Conservation (phyloP, 257 asterid genomes). For the Fraxinus pennsylvanica region DNA sequence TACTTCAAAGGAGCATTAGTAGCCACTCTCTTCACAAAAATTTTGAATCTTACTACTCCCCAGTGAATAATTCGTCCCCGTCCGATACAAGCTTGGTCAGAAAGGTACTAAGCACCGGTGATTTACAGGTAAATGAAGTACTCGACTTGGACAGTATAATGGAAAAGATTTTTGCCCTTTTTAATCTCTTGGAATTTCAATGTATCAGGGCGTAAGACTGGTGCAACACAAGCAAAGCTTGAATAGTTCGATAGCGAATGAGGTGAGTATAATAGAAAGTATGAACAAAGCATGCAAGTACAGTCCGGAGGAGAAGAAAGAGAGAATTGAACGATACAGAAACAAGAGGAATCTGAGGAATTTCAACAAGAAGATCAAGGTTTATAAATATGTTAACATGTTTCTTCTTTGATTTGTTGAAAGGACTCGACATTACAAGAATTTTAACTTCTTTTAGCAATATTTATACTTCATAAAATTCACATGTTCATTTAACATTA, state of each 20-base stretch:
- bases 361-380: slow-evolving; percentile 94
- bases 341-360: slow-evolving; percentile 88
- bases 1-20: slow-evolving; percentile 66
- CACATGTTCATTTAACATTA: too few species aligned
- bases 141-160: not conserved
- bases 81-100: slow-evolving; percentile 49
- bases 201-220: slow-evolving; percentile 39
- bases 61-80: slow-evolving; percentile 42
- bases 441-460: too few species aligned
- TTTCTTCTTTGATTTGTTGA: too few species aligned
- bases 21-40: slow-evolving; percentile 62
- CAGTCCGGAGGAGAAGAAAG: slow-evolving; percentile 82
- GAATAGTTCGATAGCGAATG: slow-evolving; percentile 56
- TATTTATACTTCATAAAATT: too few species aligned
- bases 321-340: slow-evolving; percentile 79
- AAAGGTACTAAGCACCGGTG: slow-evolving; percentile 64
- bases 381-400: slow-evolving; percentile 7
- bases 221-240: slow-evolving; percentile 40
- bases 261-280: slow-evolving; percentile 68
- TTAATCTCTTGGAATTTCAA: not conserved
- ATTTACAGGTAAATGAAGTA: slow-evolving; percentile 50
- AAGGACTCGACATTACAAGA: not conserved
- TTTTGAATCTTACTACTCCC: slow-evolving; percentile 42
- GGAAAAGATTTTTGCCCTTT: not conserved
- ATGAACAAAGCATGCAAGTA: slow-evolving; percentile 82